Base-by-base conservation (phyloP, 495 filamentous ascomycete genomes). In the Thermochaetoides thermophila region DNA sequence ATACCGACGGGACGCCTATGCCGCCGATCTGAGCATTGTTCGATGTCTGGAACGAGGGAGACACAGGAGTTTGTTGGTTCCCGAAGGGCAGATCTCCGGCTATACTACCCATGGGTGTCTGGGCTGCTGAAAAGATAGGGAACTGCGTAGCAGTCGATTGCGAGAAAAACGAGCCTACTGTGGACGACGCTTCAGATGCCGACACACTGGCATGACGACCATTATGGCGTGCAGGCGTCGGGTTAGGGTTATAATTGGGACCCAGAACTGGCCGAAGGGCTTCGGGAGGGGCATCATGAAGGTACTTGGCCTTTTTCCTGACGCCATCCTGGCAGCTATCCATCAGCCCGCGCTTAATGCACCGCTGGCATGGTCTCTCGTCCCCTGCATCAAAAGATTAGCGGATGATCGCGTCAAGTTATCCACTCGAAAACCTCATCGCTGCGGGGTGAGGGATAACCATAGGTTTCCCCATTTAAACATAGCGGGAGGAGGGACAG, bases 301-400 rank as follows among this genome's bases (percentile, higher is more conserved):
- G 78, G 61, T 97, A 97, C 55, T 97, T 97, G 41, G 89, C 89
- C 66, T 96, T 97, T 59, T 97, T 96, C 39, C 89, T 79, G 24
- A 94, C 84, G 26, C 89, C 89, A 49, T 97, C 89, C 50, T 92
- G 83, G 52, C 89, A 97, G 24, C 69, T 70, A 52, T 93, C 83
- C 40, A 83, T 80, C 28, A 95, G 69, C 13, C 83, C 81, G 29
- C 87, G 78, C 55, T 94, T 94, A 40, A 94, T 82, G 57, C 89
- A 97, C 49, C 89, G 71, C 46, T 83, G 71, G 56, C 89, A 97
- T 30, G 89, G 89, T 44, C 89, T 69, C 52, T 97, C 85, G 33
- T 71, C 67, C n/a, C 66, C 67, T 67, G 14, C 48, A 11, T 35
- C 3, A 30, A 11, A 17, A 16, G 13, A 25, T 46, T 30, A 46